phyloP scores from a whole-genome alignment of 805 yeast genomes.

The Ogataea kodamae region DNA sequence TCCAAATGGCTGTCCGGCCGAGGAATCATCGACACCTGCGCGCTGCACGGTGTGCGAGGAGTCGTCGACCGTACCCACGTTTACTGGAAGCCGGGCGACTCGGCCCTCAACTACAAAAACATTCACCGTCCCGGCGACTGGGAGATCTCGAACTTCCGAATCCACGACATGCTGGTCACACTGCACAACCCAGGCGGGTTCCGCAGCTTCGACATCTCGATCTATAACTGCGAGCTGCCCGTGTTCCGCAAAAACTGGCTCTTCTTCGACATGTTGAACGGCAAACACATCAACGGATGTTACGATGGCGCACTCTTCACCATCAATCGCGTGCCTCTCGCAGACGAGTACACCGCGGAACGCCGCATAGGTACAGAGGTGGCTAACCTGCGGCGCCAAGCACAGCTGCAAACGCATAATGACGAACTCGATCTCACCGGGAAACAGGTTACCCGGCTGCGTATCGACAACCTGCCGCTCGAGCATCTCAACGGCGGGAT shows the following conservation, averaged over 20 bases:
- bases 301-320: conserved; percentile 93
- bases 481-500: conserved; percentile 90
- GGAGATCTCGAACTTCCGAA: conserved; percentile 75
- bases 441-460: conserved; percentile 60
- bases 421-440: conserved; percentile 20
- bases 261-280: conserved; percentile 80
- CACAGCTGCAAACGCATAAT: no score
- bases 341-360: conserved; percentile 43
- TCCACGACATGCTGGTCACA: conserved; percentile 84
- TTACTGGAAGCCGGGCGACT: conserved; percentile 75
- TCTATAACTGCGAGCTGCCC: conserved; percentile 82
- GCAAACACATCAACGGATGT: conserved; percentile 81
- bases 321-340: conserved; percentile 70
- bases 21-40: conserved; percentile 80
- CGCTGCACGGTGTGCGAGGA: conserved; percentile 84
- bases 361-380: conserved; percentile 25
- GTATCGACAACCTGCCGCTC: conserved; percentile 80
- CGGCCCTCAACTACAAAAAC: conserved; percentile 76
- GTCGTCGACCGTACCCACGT: conserved; percentile 90
- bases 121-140: conserved; percentile 83
- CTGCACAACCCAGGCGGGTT: conserved; percentile 77
- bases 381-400: conserved; percentile 12
- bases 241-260: conserved; percentile 89
- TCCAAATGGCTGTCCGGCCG: conserved; percentile 85
- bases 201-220: conserved; percentile 80